These are phyloP conservation scores for Sphaerulina vaccinii DNA, from an alignment of 2,329 filamentous ascomycete species.

Conservation along the genomic window DNA sequence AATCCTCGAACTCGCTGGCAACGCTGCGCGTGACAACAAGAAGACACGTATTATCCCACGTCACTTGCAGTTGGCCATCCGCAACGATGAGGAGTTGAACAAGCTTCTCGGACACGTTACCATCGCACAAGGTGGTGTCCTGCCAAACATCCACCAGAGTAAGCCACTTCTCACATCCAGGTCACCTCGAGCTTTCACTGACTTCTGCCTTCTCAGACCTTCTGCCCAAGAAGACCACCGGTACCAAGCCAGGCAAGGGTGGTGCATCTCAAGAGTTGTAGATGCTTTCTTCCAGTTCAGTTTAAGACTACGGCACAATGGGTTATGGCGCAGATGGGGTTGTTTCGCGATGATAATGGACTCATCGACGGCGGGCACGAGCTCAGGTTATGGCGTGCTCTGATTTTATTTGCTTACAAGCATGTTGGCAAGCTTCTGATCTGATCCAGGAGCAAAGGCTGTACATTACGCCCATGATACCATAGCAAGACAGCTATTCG, in stretches of 20 bases:
- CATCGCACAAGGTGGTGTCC: constrained; percentile 94
- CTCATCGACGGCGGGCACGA: constrained; percentile 37
- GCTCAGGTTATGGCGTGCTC: constrained; percentile 32
- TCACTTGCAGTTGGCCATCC: constrained; percentile 95
- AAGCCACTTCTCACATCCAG: constrained; percentile 44
- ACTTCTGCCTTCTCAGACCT: constrained; percentile 65
- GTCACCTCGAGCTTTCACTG: constrained; percentile 35
- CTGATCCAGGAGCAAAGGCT: constrained; percentile 29
- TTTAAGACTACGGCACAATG: constrained; percentile 31
- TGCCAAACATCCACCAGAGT: constrained; percentile 98
- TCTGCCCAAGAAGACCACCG: constrained; percentile 92
- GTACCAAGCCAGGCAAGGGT: constrained; percentile 79
- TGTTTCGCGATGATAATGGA: constrained; percentile 37
- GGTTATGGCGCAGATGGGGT: constrained; percentile 35
- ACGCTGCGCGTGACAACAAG: constrained; percentile 98
- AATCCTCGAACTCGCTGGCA: constrained; percentile 96
- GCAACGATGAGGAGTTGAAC: constrained; percentile 97
- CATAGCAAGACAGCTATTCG: constrained; percentile 23
- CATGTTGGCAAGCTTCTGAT: constrained; percentile 27
- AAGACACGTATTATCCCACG: constrained; percentile 99
- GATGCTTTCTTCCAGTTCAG: constrained; percentile 38
- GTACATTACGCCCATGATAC: constrained; percentile 29
- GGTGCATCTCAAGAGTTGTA: constrained; percentile 91
- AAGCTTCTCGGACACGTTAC: constrained; percentile 95
- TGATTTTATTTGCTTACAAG: constrained; percentile 22